These are phyloP conservation scores for Panellus pusillus DNA, from an alignment of 768 basidiomycete genomes.

Conservation along the genomic window DNA sequence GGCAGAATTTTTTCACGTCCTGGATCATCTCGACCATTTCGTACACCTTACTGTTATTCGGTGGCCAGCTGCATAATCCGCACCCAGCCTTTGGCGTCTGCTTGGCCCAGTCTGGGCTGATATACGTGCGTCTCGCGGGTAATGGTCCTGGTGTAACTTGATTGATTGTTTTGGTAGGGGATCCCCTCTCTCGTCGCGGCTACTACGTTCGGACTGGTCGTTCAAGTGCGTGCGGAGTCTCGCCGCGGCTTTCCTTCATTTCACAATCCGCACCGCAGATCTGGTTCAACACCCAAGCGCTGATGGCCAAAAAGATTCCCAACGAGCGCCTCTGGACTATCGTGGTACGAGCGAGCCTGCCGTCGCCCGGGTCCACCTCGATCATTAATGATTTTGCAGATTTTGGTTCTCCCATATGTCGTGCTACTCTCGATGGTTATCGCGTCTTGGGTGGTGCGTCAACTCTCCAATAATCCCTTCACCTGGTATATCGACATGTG, in stretches of 20 bases:
- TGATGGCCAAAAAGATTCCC: slow-evolving; percentile 10
- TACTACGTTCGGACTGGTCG: slow-evolving; percentile 26
- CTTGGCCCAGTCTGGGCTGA: slow-evolving; percentile 25
- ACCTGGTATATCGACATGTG: not conserved
- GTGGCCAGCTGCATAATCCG: slow-evolving; percentile 16
- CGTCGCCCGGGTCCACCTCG: no score
- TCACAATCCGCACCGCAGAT: slow-evolving; percentile 15
- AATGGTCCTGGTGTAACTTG: not conserved
- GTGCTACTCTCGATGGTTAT: slow-evolving; percentile 22
- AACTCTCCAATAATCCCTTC: not conserved
- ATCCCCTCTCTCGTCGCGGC: slow-evolving; percentile 22
- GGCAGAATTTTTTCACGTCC: slow-evolving; percentile 31
- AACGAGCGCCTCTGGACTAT: slow-evolving; percentile 15
- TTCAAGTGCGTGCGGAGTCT: slow-evolving; percentile 10
- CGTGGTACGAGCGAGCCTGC: not conserved
- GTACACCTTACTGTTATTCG: slow-evolving; percentile 29
- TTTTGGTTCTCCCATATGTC: slow-evolving; percentile 24
- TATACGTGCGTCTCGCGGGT: slow-evolving; percentile 25
- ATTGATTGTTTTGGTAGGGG: slow-evolving; percentile 12
- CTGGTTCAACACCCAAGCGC: slow-evolving; percentile 24
- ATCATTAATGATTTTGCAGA: slow-evolving; percentile 3
- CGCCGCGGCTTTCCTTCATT: not conserved
- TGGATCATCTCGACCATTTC: slow-evolving; percentile 32
- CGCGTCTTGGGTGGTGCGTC: slow-evolving; percentile 22
- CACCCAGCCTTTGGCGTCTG: slow-evolving; percentile 26